These are phyloP conservation scores for Yamadazyma epiphylla DNA, from an alignment of 1,139 yeast species.

Conservation along the genomic window DNA sequence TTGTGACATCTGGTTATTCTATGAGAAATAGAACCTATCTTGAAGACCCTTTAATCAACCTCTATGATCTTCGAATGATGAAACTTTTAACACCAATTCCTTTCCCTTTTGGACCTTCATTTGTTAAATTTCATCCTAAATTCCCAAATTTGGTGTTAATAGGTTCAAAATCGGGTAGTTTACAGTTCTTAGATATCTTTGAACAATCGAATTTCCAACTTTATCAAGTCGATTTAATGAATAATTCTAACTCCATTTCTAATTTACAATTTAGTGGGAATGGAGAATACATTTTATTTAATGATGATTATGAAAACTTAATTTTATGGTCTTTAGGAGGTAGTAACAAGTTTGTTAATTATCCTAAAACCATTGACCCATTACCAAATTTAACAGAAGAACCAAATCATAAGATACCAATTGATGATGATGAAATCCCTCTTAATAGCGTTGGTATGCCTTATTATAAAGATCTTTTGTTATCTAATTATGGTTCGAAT, in stretches of 20 bases:
- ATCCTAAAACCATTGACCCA: slow-evolving; percentile 48
- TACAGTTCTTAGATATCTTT: slow-evolving; percentile 79
- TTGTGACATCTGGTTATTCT: slow-evolving; percentile 82
- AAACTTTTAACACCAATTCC: slow-evolving; percentile 76
- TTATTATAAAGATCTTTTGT: slow-evolving; percentile 69
- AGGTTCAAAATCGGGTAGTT: slow-evolving; percentile 73
- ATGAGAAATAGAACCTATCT: slow-evolving; percentile 39
- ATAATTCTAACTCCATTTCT: slow-evolving; percentile 33
- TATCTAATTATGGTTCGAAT: slow-evolving; percentile 77
- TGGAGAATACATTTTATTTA: slow-evolving; percentile 74
- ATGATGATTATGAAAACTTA: slow-evolving; percentile 60
- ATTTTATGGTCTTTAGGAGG: slow-evolving; percentile 70
- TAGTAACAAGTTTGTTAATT: slow-evolving; percentile 41
- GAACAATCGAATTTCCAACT: slow-evolving; percentile 66
- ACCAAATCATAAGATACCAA: slow-evolving; percentile 19
- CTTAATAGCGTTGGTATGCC: slow-evolving; percentile 82
- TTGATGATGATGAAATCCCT: slow-evolving; percentile 44
- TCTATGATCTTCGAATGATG: slow-evolving; percentile 76
- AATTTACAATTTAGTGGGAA: slow-evolving; percentile 68
- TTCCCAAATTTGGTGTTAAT: slow-evolving; percentile 74
- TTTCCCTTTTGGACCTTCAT: slow-evolving; percentile 87
- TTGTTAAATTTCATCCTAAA: slow-evolving; percentile 82
- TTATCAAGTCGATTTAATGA: slow-evolving; percentile 55
- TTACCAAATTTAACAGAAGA: slow-evolving; percentile 30
- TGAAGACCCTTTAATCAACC: slow-evolving; percentile 77